Conservation (phyloP, 441 rosid genomes). For the Isatis lusitanica region DNA sequence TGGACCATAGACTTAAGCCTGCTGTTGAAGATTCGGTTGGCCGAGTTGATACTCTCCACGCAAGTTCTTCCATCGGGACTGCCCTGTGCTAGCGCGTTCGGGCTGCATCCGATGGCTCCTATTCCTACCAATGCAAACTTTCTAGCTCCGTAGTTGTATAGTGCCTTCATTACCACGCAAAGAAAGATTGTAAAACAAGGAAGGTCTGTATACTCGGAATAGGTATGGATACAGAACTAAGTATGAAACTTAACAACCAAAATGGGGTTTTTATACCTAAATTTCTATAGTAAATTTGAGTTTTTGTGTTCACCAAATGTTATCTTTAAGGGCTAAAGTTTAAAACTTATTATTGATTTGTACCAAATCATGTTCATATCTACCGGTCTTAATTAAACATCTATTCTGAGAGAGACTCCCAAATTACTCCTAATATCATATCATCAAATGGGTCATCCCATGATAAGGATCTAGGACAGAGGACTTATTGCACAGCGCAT, state of each 20-base stretch:
- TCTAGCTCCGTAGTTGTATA: constrained; percentile 69
- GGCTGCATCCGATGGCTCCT: constrained; percentile 77
- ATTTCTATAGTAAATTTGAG: background rate
- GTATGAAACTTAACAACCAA: background rate
- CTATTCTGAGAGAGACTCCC: background rate
- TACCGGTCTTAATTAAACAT: background rate
- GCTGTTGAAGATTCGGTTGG: constrained; percentile 68
- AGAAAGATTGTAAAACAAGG: background rate
- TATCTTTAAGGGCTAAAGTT: background rate
- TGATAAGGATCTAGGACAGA: background rate
- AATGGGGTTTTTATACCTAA: background rate
- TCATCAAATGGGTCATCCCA: background rate
- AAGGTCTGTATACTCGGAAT: background rate
- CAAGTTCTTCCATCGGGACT: constrained; percentile 69
- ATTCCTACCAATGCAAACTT: constrained; percentile 65
- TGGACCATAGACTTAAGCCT: constrained; percentile 60
- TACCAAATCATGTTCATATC: background rate
- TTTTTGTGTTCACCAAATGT: background rate
- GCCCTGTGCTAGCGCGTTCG: constrained; percentile 61
- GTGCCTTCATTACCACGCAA: constrained; percentile 36
- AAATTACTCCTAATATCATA: background rate
- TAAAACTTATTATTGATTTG: background rate
- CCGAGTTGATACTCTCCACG: constrained; percentile 51
- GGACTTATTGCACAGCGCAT: background rate
- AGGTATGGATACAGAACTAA: background rate